phyloP scores from a whole-genome alignment of 352 stramenopile genomes.

The Phytophthora ramorum region DNA sequence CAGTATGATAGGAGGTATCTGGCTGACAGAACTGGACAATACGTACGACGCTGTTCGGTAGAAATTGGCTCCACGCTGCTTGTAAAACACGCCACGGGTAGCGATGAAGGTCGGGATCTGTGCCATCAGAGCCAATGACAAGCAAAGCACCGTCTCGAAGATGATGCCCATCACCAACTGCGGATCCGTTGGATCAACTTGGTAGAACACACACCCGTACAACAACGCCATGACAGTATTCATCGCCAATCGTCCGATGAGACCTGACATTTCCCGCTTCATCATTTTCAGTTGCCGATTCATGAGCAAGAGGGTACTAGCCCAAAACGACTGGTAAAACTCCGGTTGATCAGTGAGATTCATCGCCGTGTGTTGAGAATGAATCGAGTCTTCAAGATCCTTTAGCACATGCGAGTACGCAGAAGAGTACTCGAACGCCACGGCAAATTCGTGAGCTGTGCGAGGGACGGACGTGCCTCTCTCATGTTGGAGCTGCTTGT shows the following conservation, averaged over 20 bases:
- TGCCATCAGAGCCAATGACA: slow-evolving; percentile 16
- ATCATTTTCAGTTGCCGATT: slow-evolving; percentile 24
- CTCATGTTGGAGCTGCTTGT: slow-evolving; percentile 49
- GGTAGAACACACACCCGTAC: slow-evolving; percentile 31
- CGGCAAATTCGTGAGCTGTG: slow-evolving; percentile 10
- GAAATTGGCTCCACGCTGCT: slow-evolving; percentile 24
- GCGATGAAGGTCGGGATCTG: slow-evolving; percentile 25
- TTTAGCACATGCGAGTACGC: neutral
- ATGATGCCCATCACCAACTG: slow-evolving; percentile 26
- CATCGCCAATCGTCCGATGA: slow-evolving; percentile 22
- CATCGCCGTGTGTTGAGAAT: neutral
- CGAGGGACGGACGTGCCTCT: slow-evolving; percentile 1
- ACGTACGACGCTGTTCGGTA: slow-evolving; percentile 29
- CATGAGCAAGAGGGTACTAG: slow-evolving; percentile 15
- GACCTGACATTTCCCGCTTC: slow-evolving; percentile 14
- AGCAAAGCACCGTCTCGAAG: slow-evolving; percentile 19
- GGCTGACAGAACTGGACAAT: slow-evolving; percentile 17
- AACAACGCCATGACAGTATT: slow-evolving; percentile 21
- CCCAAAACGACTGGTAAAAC: slow-evolving; percentile 29
- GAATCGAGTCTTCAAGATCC: slow-evolving; percentile 3
- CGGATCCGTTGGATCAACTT: slow-evolving; percentile 17
- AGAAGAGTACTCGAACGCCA: slow-evolving; percentile 12
- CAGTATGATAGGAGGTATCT: slow-evolving; percentile 18
- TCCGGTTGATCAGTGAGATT: slow-evolving; percentile 2
- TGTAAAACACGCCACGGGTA: slow-evolving; percentile 28